These are phyloP conservation scores for Oryza glumipatula DNA, from an alignment of 176 grass and related monocot genomes.

Conservation along the genomic window DNA sequence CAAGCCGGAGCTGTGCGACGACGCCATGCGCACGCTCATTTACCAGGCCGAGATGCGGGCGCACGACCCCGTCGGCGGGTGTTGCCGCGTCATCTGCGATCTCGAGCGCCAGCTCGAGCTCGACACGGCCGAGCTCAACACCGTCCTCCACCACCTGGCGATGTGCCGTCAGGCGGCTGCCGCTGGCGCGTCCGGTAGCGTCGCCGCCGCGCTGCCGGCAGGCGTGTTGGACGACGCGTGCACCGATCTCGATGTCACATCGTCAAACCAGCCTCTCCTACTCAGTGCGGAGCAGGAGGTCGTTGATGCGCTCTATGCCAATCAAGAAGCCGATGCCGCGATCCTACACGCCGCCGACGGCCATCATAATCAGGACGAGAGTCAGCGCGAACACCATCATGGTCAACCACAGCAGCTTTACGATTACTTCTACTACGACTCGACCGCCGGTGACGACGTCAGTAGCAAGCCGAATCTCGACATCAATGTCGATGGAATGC, in stretches of 20 bases:
- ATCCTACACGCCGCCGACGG: neutral
- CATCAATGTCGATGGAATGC: conserved; percentile 43
- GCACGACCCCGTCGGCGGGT: conserved; percentile 46
- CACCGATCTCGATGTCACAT: conserved; percentile 34
- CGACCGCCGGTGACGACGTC: neutral
- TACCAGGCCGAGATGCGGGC: conserved; percentile 41
- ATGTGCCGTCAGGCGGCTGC: conserved; percentile 36
- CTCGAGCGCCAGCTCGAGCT: conserved; percentile 35
- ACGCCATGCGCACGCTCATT: conserved; percentile 39
- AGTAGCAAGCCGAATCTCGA: conserved; percentile 35
- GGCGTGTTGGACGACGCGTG: neutral
- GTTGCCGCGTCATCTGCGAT: conserved; percentile 31
- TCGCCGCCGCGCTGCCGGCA: neutral
- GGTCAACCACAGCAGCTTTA: conserved; percentile 36
- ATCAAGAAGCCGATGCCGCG: neutral
- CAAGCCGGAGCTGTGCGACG: conserved; percentile 14
- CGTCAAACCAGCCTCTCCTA: conserved; percentile 38
- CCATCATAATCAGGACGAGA: neutral
- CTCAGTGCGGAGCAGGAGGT: conserved; percentile 25
- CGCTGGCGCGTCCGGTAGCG: neutral
- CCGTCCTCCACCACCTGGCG: conserved; percentile 35
- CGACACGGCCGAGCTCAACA: conserved; percentile 29
- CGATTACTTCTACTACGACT: conserved; percentile 55
- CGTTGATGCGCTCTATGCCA: conserved; percentile 39
- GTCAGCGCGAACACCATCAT: conserved; percentile 23